Conservation (phyloP, 2,329 filamentous ascomycete species). For the Rutstroemia sp. region DNA sequence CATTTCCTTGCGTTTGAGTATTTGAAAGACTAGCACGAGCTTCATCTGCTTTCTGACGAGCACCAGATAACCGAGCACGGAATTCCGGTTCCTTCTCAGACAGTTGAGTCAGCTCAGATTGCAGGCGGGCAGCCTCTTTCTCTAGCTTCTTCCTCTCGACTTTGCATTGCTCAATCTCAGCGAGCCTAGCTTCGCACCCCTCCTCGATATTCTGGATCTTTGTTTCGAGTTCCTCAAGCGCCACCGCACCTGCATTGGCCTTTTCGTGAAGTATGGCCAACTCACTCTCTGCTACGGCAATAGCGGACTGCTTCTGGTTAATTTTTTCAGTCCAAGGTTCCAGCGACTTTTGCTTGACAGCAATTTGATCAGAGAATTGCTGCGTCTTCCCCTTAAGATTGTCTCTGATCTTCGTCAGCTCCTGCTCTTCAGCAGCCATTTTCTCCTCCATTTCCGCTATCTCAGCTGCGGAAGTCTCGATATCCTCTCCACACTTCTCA, state of each 20-base stretch:
- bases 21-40: constrained; percentile 83
- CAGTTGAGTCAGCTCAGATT: constrained; percentile 66
- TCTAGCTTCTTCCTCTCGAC: constrained; percentile 64
- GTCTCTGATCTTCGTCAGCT: constrained; percentile 77
- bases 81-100: constrained; percentile 72
- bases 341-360: constrained; percentile 83
- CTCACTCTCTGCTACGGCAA: constrained; percentile 91
- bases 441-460: constrained; percentile 68
- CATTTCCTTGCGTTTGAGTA: constrained; percentile 88
- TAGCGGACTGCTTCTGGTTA: constrained; percentile 89
- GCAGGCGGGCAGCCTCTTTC: constrained; percentile 65
- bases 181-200: constrained; percentile 60
- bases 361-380: constrained; percentile 85
- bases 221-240: constrained; percentile 72
- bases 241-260: constrained; percentile 77
- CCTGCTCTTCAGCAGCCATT: constrained; percentile 71
- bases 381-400: constrained; percentile 93
- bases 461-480: constrained; percentile 68
- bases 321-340: constrained; percentile 97
- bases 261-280: constrained; percentile 86
- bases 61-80: constrained; percentile 77
- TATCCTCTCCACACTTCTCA: constrained; percentile 69
- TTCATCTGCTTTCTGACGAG: constrained; percentile 92
- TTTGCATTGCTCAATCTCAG: constrained; percentile 70
- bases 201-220: constrained; percentile 72